phyloP scores from a whole-genome alignment of 352 stramenopile species.

The Globisporangium ultimum region DNA sequence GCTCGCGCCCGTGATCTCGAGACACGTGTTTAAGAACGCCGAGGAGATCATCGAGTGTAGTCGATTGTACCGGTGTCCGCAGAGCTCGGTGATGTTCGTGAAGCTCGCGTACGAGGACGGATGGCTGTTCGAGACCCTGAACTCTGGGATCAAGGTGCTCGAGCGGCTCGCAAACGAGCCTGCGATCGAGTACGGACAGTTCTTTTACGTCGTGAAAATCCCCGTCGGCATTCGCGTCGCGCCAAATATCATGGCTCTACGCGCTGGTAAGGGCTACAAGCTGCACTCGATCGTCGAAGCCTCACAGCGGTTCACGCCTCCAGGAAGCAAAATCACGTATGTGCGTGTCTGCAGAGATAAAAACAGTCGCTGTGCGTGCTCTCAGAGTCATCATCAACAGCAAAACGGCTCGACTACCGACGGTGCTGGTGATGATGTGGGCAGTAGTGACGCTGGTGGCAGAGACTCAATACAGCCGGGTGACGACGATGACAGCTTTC shows the following conservation, averaged over 20 bases:
- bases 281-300: constrained; percentile 82
- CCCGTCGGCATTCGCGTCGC: constrained; percentile 78
- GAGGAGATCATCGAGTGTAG: constrained; percentile 82
- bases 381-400: constrained; percentile 34
- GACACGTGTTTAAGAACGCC: constrained; percentile 71
- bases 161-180: constrained; percentile 62
- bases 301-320: constrained; percentile 77
- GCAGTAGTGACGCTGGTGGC: background rate
- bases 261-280: constrained; percentile 75
- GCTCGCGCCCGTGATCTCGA: constrained; percentile 63
- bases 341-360: constrained; percentile 81
- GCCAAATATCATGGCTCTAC: constrained; percentile 81
- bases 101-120: constrained; percentile 83
- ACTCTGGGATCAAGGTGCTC: constrained; percentile 76
- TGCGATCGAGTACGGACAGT: constrained; percentile 66
- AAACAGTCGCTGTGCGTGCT: constrained; percentile 55
- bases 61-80: constrained; percentile 60
- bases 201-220: constrained; percentile 84
- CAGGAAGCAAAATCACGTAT: constrained; percentile 81
- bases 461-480: background rate
- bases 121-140: constrained; percentile 80
- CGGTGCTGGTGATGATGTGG: too few relatives aligned
- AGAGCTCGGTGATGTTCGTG: constrained; percentile 72
- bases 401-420: background rate
- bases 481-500: constrained; percentile 7